Conservation (phyloP, 441 rosid species). For the Brassica balearica region DNA sequence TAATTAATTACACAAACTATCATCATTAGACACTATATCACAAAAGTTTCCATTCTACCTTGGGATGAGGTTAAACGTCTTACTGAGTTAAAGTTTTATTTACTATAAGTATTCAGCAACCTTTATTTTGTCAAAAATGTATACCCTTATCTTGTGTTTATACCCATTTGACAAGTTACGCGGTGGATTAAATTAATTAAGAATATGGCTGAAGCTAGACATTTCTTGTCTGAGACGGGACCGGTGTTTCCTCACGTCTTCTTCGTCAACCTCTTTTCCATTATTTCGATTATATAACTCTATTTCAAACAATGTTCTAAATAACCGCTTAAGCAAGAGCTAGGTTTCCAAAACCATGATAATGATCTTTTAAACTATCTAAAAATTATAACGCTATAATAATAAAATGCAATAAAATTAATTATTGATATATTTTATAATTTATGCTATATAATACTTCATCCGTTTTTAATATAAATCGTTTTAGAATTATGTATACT, state of each 20-base stretch:
- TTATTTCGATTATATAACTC: neutral
- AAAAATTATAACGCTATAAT: neutral
- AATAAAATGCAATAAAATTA: neutral
- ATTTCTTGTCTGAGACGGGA: slow-evolving; percentile 23
- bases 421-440: neutral
- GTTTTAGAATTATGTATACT: too few relatives aligned
- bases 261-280: neutral
- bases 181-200: neutral
- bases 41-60: slow-evolving; percentile 6
- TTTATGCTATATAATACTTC: neutral
- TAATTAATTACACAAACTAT: neutral
- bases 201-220: neutral
- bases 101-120: neutral
- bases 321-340: neutral
- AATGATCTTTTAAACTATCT: neutral
- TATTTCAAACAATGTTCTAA: neutral
- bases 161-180: neutral
- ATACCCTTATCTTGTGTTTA: neutral
- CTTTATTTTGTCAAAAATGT: neutral
- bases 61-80: neutral
- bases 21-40: neutral
- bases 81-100: neutral
- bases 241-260: slow-evolving; percentile 16
- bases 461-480: too few relatives aligned
- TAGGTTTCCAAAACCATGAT: neutral